Base-by-base conservation (phyloP, 495 filamentous ascomycete species). In the Hyphodiscus hymeniophilus region DNA sequence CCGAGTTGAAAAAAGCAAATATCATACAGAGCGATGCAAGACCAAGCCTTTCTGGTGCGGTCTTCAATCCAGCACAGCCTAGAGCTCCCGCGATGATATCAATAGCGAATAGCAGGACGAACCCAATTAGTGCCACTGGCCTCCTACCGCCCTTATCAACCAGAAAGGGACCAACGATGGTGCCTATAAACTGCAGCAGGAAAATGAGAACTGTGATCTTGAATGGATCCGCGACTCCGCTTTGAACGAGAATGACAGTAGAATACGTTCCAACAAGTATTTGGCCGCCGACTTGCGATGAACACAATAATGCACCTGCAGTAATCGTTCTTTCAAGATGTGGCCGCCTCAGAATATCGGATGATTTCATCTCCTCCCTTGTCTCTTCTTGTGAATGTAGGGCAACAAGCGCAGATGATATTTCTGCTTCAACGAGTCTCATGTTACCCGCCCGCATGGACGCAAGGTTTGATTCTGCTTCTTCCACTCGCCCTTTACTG, bases 401-500 rank as follows among this genome's bases (percentile, higher is more conserved):
- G 17, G 36, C 10, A 10, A 18, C 17, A 10, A 10, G 36, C 7
- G 8, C 10, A 7, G 16, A 10, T 8, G 36, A 10, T 18, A 39
- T 10, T 18, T 39, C 36, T 39, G 36, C 36, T 16, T 39, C 36
- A 7, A 39, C 36, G 17, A 39, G 8, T 10, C 16, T 18, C 10
- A 18, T 39, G 7, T 39, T 39, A 7, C 16, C 16, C 7, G 8
- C 16, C 7, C 36, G 36, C 7, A 39, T 39, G 10, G 8, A 10
- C 7, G 16, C 7, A 7, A 39, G 16, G 7, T 10, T 39, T 7
- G 10, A 18, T 18, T 18, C 7, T 39, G 74, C 78, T 39, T 74
- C 60, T 4, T 72, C 73, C n/a, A 64, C 47, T 33, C 63, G 63
- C 7, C 70, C 67, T 22, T 65, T 57, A 33, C 66, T 65, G 26